phyloP scores from a whole-genome alignment of 2,329 filamentous ascomycete genomes.

The Xylaria hypoxylon region DNA sequence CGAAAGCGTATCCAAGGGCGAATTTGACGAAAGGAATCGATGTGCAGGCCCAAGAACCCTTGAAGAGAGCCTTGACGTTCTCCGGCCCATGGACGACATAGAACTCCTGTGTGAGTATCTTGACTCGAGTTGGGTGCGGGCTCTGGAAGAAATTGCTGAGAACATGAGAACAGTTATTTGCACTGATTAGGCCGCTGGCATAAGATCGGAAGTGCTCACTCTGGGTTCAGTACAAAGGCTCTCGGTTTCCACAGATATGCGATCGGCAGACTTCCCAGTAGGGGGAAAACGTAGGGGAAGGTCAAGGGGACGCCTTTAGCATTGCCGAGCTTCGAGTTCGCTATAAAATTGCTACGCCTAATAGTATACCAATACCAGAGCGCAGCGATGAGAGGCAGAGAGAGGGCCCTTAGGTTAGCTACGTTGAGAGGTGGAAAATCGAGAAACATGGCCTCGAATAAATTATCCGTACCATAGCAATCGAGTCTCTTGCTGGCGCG shows the following conservation, averaged over 20 bases:
- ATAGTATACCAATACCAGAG: conserved; percentile 38
- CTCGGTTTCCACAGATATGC: conserved; percentile 42
- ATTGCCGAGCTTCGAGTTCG: conserved; percentile 28
- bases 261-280: conserved; percentile 43
- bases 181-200: no score
- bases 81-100: conserved; percentile 43
- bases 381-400: conserved; percentile 31
- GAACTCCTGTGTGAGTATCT: conserved; percentile 45
- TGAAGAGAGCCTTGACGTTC: conserved; percentile 47
- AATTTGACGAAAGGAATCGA: conserved; percentile 49
- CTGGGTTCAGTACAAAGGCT: conserved; percentile 41
- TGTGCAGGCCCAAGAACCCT: conserved; percentile 41
- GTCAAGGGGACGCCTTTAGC: conserved; percentile 35
- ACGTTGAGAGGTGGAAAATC: conserved; percentile 14
- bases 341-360: conserved; percentile 24
- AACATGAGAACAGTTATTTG: no score
- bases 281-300: conserved; percentile 44
- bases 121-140: conserved; percentile 40
- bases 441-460: conserved; percentile 14
- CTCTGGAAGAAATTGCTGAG: conserved; percentile 47
- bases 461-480: not conserved
- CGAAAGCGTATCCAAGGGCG: conserved; percentile 48
- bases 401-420: conserved; percentile 33
- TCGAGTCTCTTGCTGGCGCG: not conserved
- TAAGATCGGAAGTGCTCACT: conserved; percentile 30